Base-by-base conservation (phyloP, 495 filamentous ascomycete species). In the Hyphodiscus hymeniophilus region DNA sequence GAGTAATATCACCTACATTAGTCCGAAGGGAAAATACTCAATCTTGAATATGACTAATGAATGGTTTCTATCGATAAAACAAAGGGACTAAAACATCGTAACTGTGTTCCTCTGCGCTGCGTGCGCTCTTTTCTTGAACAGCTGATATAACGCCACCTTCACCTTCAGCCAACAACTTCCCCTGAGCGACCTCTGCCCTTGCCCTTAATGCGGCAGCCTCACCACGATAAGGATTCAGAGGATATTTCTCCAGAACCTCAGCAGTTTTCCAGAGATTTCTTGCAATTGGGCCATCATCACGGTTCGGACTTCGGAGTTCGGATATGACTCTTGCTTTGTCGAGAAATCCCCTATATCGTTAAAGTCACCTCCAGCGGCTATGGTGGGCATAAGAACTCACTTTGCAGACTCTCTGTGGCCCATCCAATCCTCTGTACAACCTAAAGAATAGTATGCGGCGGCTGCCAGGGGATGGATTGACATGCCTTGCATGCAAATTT, bases 381-480 rank as follows among this genome's bases (percentile, higher is more conserved):
- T 26, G 5, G 30, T 43, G 30, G 24, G 30, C 3, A 15, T 13
- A 15, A 8, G 7, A 3, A 12, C n/a, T 20, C 16, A 32, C 24
- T 17, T 1, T 0, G 42, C 42, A 12, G 23, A 6, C 0, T 46
- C 43, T 3, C 4, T 21, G 16, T 47, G n/a, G 3, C 44, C 36
- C 26, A 17, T 26, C 16, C 31, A 20, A 17, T 36, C 34, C 15
- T 43, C 45, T 16, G 38, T 44, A 16, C 50, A 43, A 17, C 44
- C 50, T 7, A 53, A 32, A 6, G 36, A 42, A n/a, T 53, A 53
- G 22, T 53, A 53, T 6, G 50, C 50, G 13, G 50, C 35, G 6
- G 43, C 35, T 2, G 50, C 48, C 2, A 53, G 3, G 5, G 50
- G 50, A 38, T 53, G 45, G 21, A 53, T 42, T 16, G 50, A 30